phyloP scores from a whole-genome alignment of 176 grass and related monocot genomes.

The Ampelocalamus luodianensis region DNA sequence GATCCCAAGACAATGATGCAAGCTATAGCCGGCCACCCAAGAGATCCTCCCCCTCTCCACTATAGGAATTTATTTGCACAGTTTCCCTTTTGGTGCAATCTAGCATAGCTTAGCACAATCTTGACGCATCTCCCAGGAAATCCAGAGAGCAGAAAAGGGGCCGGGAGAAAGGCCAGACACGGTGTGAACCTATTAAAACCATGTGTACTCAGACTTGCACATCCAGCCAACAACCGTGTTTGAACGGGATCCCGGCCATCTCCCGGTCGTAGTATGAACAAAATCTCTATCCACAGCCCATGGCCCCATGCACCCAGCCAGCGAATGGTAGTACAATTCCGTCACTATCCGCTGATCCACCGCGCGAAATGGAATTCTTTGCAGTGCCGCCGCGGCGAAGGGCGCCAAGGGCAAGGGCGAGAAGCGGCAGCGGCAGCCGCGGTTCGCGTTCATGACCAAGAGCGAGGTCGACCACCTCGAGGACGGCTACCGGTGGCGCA shows the following conservation, averaged over 20 bases:
- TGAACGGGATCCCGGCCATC: slow-evolving; percentile 45
- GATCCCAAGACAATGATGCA: slow-evolving; percentile 18
- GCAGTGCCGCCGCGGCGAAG: slow-evolving; percentile 31
- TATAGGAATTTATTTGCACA: not conserved
- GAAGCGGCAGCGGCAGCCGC: slow-evolving; percentile 76
- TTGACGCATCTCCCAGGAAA: slow-evolving; percentile 23
- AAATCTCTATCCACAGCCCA: slow-evolving; percentile 18
- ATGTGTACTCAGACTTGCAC: slow-evolving; percentile 18
- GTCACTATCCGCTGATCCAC: slow-evolving; percentile 30
- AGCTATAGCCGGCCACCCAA: not conserved
- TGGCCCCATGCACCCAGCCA: not conserved
- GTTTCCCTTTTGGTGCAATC: slow-evolving; percentile 47
- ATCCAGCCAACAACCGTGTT: slow-evolving; percentile 45
- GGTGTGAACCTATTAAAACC: slow-evolving; percentile 57
- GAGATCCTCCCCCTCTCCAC: not conserved
- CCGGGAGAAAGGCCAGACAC: not conserved
- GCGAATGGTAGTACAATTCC: not conserved
- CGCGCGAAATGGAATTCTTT: not conserved
- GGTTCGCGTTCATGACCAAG: slow-evolving; percentile 97
- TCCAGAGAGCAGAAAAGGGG: slow-evolving; percentile 31
- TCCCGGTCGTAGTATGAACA: slow-evolving; percentile 45
- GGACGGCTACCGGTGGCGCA: slow-evolving; percentile 97
- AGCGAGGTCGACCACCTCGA: slow-evolving; percentile 98
- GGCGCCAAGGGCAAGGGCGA: slow-evolving; percentile 62
- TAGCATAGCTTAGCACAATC: not conserved